Conservation (phyloP, 495 filamentous ascomycete genomes). For the Talaromyces adpressus region DNA sequence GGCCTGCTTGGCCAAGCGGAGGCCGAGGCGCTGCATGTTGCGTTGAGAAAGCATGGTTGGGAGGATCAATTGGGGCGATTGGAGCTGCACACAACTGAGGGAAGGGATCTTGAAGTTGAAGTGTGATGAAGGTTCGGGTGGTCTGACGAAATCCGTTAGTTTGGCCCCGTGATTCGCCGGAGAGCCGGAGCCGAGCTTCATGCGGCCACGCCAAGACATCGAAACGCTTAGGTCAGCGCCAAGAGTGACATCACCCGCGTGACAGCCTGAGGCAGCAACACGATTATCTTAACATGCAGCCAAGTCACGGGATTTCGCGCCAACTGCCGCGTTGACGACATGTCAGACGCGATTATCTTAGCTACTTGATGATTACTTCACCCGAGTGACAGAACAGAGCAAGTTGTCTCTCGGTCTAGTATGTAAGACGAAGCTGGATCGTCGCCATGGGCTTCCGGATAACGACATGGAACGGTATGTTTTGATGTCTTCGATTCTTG, state of each 20-base stretch:
- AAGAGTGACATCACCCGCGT: constrained; percentile 27
- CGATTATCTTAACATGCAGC: background rate
- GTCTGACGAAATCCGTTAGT: constrained; percentile 27
- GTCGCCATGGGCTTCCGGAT: constrained; percentile 65
- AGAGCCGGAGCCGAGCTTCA: constrained; percentile 8
- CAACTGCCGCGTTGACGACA: background rate
- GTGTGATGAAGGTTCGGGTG: constrained; percentile 6
- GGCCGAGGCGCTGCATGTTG: constrained; percentile 50
- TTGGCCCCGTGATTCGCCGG: constrained; percentile 36
- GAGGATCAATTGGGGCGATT: constrained; percentile 6
- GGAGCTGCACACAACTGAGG: background rate
- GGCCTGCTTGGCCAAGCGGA: constrained; percentile 50
- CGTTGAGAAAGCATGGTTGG: constrained; percentile 57
- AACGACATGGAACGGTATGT: constrained; percentile 84
- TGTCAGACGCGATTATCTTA: background rate
- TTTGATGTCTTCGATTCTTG: background rate
- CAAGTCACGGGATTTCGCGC: constrained; percentile 9
- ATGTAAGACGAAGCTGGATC: background rate
- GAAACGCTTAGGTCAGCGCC: constrained; percentile 29
- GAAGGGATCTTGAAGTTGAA: background rate
- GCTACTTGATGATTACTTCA: background rate
- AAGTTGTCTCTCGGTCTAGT: background rate
- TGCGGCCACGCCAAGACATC: constrained; percentile 7
- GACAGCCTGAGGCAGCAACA: background rate
- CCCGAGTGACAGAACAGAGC: background rate